Evolutionary conservation across 257 asterid genomes (phyloP), one percentile per base, ranked within the genome.

Genomic region (Lycium ferocissimum): DNA sequence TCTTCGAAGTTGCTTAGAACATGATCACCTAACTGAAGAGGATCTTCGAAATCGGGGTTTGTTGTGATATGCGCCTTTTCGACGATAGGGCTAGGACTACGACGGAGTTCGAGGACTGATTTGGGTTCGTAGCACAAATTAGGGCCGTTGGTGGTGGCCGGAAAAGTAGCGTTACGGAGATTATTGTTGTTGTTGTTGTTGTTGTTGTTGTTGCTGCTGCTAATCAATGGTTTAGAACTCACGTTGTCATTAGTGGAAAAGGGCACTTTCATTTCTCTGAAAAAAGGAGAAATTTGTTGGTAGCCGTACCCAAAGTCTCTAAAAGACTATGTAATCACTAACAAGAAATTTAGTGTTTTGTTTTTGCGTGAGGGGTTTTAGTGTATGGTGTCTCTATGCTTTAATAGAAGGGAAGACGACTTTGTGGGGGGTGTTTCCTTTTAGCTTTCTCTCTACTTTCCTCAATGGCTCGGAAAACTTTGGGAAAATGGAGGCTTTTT

Each of bases 201-300:
- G 85, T 9, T 85, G 85, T 9, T 65, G 80, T 83, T 86, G 85
- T 14, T 18, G 51, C 13, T 82, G 58, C 43, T 63, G 73, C n/a
- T 81, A 51, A 82, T n/a, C 38, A 33, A 70, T 12, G 92, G 83
- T 72, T 90, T 93, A 33, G 90, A 49, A 81, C 67, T 85, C 79
- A 83, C 84, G 79, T 85, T 86, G 45, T 89, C 90, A 71, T 87
- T 88, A 38, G 89, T 85, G 82, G 96, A 89, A 90, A 95, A 94
- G 93, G 97, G 95, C 80, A 93, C 92, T 93, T 94, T 95, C 98
- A 95, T 95, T 88, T 90, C 97, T 91, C 81, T 91, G 83, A 18
- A 58, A 61, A 81, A 62, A 38, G 62, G 11, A 53, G 70, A 51
- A 58, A 51, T 10, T 40, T 38, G 65, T n/a, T 86, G 65, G 65